A percentile compares a stretch with the other conserved stretches of the same genome.
Evolutionary conservation across 257 asterid species (phyloP).

Genomic region (Gardenia jasminoides): DNA sequence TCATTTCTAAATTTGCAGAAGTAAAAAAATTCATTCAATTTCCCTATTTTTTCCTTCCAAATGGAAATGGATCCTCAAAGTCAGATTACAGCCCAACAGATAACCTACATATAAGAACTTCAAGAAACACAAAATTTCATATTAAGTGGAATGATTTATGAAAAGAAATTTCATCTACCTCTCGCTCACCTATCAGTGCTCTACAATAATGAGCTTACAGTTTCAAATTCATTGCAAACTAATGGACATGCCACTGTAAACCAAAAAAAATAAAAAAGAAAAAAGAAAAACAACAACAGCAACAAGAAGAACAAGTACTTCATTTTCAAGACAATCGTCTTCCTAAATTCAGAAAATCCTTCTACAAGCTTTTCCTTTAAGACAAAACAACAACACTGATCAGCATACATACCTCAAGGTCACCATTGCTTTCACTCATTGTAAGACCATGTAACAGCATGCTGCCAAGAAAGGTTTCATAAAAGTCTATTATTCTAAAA

Average conservation of each 20-base stretch:
- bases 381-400: neutral
- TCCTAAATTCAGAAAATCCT: neutral
- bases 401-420: slow-evolving; percentile 72
- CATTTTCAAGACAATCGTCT: neutral
- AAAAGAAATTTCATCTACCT: neutral
- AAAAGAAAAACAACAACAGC: neutral
- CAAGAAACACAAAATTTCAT: neutral
- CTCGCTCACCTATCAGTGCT: neutral
- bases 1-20: neutral
- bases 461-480: slow-evolving; percentile 46
- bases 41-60: neutral
- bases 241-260: neutral
- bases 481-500: neutral
- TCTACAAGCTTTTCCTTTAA: neutral
- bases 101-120: neutral
- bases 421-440: slow-evolving; percentile 76
- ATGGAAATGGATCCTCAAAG: neutral
- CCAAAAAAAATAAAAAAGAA: too few relatives aligned
- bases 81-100: neutral
- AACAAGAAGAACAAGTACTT: neutral
- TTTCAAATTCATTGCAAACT: neutral
- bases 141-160: neutral
- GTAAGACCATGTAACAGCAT: slow-evolving; percentile 90
- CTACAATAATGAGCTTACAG: neutral
- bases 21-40: neutral